phyloP scores from a whole-genome alignment of 805 yeast species.

The Blastobotrys peoriensis region DNA sequence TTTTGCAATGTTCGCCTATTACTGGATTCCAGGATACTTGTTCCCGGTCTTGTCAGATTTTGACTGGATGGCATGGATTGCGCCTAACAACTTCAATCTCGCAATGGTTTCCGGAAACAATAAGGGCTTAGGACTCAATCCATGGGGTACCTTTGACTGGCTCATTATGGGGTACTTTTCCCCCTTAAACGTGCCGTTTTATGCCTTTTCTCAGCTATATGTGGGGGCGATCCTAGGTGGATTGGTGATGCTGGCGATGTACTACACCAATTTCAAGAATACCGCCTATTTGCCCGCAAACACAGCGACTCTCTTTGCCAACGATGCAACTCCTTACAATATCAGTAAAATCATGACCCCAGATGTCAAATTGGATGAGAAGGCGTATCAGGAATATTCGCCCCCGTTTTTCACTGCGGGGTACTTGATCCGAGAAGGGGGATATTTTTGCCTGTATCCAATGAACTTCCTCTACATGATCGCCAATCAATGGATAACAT shows the following conservation, averaged over 20 bases:
- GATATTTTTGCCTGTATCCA: conserved; percentile 46
- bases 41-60: conserved; percentile 58
- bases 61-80: conserved; percentile 57
- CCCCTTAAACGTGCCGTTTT: conserved; percentile 17
- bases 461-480: conserved; percentile 43
- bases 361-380: conserved; percentile 34
- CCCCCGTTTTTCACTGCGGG: conserved; percentile 57
- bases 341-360: conserved; percentile 39
- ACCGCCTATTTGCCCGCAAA: conserved; percentile 47
- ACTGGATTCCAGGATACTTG: conserved; percentile 63
- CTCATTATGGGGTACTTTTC: conserved; percentile 16
- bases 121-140: conserved; percentile 36
- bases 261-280: conserved; percentile 45
- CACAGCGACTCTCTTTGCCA: conserved; percentile 35
- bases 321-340: conserved; percentile 40
- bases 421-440: conserved; percentile 46
- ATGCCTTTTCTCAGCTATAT: conserved; percentile 29
- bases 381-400: conserved; percentile 42
- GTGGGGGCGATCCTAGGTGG: conserved; percentile 10
- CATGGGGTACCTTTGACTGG: conserved; percentile 40
- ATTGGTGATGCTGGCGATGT: conserved; percentile 22
- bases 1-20: conserved; percentile 44
- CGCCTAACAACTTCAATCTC: conserved; percentile 45
- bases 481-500: background rate
- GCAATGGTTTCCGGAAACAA: conserved; percentile 65